Base-by-base conservation (phyloP, 495 filamentous ascomycete species). In the Penicillium argentinense region DNA sequence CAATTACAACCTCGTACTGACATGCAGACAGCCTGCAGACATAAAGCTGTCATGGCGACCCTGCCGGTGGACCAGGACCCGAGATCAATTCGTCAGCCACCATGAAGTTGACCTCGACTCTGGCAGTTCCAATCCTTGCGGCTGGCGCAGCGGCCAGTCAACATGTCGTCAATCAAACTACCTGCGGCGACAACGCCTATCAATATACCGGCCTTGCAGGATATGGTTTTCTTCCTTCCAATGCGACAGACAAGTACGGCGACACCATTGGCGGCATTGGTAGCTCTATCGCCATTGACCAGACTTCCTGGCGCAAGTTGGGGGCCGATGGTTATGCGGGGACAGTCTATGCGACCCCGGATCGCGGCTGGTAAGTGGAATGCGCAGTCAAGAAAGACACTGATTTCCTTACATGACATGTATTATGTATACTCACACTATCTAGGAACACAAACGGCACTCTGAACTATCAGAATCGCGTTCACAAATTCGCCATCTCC, bases 191-290 rank as follows among this genome's bases (percentile, higher is more conserved):
- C 25, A 71, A 82, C 51, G 68, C 63, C 0, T 91, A 86, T 60
- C 70, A 75, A 9, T 90, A 90, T 63, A 67, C 85, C 45, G 73
- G 80, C 33, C 78, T 91, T 3, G 85, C 82, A 9, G 88, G 88
- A 14, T 91, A 83, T 53, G 86, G 88, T 3, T 79, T 73, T 47
- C 56, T 91, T 21, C 59, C 78, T 3, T 71, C 72, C 9, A 74
- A 86, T 48, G 78, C 76, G 12, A 62, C 70, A 4, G 88, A 91
- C 68, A 81, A 88, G 58, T 85, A 78, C 49, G 83, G 83, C 8
- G 87, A 93, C 60, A 91, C 86, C 0, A 55, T 91, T 5, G 84
- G 80, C 34, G 82, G 84, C 11, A 68, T 86, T 18, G 88, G 87
- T 12, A 85, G 79, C 48, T 74, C 85, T 22, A 77, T 87, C 57